phyloP scores from a whole-genome alignment of 257 asterid genomes.

The Jasminum sambac region DNA sequence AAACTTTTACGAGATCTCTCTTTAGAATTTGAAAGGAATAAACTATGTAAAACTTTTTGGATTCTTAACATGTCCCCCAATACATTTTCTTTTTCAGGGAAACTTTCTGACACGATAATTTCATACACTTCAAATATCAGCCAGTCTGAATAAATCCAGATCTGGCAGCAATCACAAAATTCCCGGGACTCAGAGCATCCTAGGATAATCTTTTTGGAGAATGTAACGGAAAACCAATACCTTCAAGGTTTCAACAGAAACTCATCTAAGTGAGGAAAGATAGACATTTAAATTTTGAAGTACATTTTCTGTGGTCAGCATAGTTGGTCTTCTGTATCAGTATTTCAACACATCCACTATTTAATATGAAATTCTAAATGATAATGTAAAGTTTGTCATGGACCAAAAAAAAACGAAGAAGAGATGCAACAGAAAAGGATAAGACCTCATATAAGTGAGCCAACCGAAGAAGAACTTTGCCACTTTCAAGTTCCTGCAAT shows the following conservation, averaged over 20 bases:
- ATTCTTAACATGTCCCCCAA: neutral
- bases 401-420: neutral
- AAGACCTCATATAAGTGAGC: slow-evolving; percentile 86
- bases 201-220: neutral
- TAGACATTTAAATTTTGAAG: neutral
- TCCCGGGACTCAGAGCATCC: neutral
- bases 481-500: slow-evolving; percentile 69
- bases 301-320: neutral
- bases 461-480: slow-evolving; percentile 69
- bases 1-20: neutral
- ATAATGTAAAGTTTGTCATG: neutral
- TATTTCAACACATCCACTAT: neutral
- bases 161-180: neutral
- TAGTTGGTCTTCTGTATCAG: slow-evolving; percentile 1
- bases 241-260: neutral
- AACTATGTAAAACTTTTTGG: neutral
- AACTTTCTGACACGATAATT: neutral
- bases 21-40: neutral
- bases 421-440: slow-evolving; percentile 14
- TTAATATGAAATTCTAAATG: slow-evolving; percentile 16
- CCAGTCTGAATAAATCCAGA: neutral
- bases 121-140: neutral
- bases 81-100: neutral
- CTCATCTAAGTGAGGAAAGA: neutral
- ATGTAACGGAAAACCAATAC: neutral